Evolutionary conservation across 225 moss, liverwort and hornwort species (phyloP), one percentile per base, ranked within the genome.

Genomic region (Physcomitrium patens): DNA sequence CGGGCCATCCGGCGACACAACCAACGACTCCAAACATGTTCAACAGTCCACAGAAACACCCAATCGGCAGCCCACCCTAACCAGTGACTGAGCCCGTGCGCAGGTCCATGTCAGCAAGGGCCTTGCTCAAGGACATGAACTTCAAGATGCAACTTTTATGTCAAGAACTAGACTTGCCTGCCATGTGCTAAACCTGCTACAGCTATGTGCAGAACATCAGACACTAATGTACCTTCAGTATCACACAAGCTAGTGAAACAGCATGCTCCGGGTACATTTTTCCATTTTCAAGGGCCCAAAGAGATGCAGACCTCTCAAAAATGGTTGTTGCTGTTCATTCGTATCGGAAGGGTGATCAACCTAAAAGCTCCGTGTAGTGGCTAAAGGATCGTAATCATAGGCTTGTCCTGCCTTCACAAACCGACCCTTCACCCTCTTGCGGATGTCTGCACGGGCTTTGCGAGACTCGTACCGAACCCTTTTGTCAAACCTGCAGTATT

Each of bases 361-460:
- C 63, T 81, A 87, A 72, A 81, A 87, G 65, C 84, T 87, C 73
- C 70, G 76, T 7, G 87, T 81, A 12, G 73, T 59, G 45, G 80
- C 78, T 65, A 87, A 58, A 49, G 86, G 86, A 66, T 87, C 86
- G 56, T 87, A 87, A 67, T 87, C 86, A 27, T 87, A 87, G 10
- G 75, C 78, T 51, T 87, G 86, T 26, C 86, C 86, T 53, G 81
- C 84, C 65, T 87, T 87, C 27, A 87, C 86, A 73, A 87, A 87
- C 27, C 86, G 80, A 48, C 86, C 86, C 71, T 87, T 87, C 80
- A 87, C 86, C 72, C 86, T 84, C 86, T 87, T 87, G 51, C 86
- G 84, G 28, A 87, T 81, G 74, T 87, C 86, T 54, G 86, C 86
- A 60, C 86, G 86, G 20, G 81, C 86, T 76, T 87, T 87, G 31